Percentiles rank a stretch among this genome's conserved stretches.
phyloP scores from a whole-genome alignment of 1,139 yeast species.

The Saccharomyces hybrid region DNA sequence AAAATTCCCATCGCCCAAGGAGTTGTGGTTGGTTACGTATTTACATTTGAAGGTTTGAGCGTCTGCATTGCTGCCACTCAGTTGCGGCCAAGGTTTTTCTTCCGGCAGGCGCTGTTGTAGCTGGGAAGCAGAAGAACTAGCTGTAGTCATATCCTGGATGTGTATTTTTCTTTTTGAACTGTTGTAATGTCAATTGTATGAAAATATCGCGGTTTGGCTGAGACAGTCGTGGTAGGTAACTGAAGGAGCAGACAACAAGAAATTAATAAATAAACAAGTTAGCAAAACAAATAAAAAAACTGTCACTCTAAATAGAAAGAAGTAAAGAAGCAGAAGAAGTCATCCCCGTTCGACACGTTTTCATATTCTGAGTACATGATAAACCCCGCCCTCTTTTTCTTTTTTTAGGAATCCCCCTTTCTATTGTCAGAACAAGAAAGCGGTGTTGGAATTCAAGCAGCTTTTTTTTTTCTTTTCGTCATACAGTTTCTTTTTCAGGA shows the following conservation, averaged over 20 bases:
- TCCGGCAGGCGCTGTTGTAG: not conserved
- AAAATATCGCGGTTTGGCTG: not conserved
- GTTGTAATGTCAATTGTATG: not conserved
- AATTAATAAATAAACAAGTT: not conserved
- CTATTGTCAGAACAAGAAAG: not conserved
- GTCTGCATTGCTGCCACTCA: slow-evolving; percentile 3
- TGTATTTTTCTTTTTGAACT: not conserved
- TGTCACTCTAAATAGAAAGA: not conserved
- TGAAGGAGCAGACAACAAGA: not conserved
- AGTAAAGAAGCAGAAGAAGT: not conserved
- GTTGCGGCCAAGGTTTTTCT: slow-evolving; percentile 9
- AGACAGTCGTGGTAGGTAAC: not conserved
- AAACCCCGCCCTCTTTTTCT: not conserved
- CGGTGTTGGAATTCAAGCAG: not conserved
- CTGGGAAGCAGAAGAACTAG: not conserved
- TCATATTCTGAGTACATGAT: not conserved
- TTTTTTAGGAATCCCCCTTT: not conserved
- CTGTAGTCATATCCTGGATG: not conserved
- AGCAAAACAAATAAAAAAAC: not conserved
- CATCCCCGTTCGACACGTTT: not conserved
- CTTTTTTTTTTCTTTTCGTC: not conserved
- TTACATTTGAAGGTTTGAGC: slow-evolving; percentile 21
- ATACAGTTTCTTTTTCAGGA: not conserved
- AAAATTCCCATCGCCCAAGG: slow-evolving; percentile 32
- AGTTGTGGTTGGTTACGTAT: slow-evolving; percentile 20